Percentiles rank a stretch among this genome's conserved stretches.
phyloP scores from a whole-genome alignment of 345 rosid species.

The Eucalyptus sp. region DNA sequence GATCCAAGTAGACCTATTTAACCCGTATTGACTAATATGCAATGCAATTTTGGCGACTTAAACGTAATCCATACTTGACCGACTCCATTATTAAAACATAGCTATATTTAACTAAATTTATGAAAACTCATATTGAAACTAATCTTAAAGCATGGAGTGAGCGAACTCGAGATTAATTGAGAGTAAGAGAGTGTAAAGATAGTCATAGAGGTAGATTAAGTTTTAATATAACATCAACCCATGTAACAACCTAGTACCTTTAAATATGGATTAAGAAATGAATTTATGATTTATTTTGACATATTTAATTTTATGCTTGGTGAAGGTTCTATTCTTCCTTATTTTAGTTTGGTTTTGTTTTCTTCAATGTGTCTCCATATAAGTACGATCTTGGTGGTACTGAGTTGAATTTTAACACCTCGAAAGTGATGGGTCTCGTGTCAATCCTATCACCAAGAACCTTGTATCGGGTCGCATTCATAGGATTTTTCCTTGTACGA shows the following conservation, averaged over 20 bases:
- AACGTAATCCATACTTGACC: too few relatives aligned
- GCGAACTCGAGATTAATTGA: background rate
- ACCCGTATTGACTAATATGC: too few relatives aligned
- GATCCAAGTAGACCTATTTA: background rate
- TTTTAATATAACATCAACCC: background rate
- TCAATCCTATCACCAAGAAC: background rate
- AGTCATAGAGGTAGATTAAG: too few relatives aligned
- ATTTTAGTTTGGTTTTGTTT: background rate
- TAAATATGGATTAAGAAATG: too few relatives aligned
- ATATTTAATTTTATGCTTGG: background rate
- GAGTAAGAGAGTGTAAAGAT: background rate
- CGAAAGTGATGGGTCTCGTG: background rate
- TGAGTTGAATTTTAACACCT: background rate
- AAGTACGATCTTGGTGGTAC: background rate
- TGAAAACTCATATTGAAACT: background rate
- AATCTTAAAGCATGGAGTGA: fast-evolving
- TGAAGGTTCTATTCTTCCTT: background rate
- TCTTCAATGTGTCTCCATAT: background rate
- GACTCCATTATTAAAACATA: too few relatives aligned
- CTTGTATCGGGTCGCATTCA: background rate
- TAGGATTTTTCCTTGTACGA: background rate
- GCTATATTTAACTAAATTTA: too few relatives aligned
- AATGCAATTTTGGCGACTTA: too few relatives aligned
- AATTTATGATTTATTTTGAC: too few relatives aligned
- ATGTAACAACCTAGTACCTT: background rate